Conservation (phyloP, 2,329 filamentous ascomycete species). For the Penicillium brevicompactum region DNA sequence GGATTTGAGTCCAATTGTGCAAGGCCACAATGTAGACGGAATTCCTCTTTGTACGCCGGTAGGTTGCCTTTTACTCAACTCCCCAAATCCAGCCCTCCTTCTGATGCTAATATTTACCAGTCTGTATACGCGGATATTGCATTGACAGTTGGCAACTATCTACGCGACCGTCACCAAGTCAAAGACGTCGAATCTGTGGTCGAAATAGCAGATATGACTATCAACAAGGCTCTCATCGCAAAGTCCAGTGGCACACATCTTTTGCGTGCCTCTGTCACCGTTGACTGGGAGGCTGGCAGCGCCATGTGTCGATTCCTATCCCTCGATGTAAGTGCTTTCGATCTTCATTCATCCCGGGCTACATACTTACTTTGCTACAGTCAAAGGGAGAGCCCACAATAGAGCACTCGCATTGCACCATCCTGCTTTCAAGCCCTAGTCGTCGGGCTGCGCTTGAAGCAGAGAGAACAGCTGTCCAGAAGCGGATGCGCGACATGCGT, state of each 20-base stretch:
- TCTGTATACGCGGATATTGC: conserved; percentile 29
- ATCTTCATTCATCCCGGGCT: not conserved
- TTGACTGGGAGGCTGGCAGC: conserved; percentile 13
- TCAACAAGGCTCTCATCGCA: conserved; percentile 24
- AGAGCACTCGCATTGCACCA: not conserved
- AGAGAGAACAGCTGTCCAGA: not conserved
- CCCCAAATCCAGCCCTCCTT: not conserved
- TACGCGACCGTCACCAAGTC: conserved; percentile 12
- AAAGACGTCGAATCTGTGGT: conserved; percentile 12
- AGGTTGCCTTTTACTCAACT: not conserved
- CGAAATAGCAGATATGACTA: conserved; percentile 25
- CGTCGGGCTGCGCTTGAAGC: not conserved
- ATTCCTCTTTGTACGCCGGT: conserved; percentile 24
- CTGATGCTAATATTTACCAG: not conserved
- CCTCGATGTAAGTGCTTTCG: not conserved
- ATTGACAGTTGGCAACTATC: conserved; percentile 16
- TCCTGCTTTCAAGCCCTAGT: not conserved
- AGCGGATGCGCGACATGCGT: conserved; percentile 2
- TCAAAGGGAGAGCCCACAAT: not conserved
- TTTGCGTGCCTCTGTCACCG: conserved; percentile 14
- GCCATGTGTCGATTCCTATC: not conserved
- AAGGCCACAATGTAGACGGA: conserved; percentile 28
- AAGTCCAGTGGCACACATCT: conserved; percentile 13
- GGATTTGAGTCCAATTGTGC: conserved; percentile 20
- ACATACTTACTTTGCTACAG: not conserved